A percentile compares a stretch with the other conserved stretches of the same genome.
Conservation (phyloP, 2,329 filamentous ascomycete genomes). For the Colletotrichum sp. region DNA sequence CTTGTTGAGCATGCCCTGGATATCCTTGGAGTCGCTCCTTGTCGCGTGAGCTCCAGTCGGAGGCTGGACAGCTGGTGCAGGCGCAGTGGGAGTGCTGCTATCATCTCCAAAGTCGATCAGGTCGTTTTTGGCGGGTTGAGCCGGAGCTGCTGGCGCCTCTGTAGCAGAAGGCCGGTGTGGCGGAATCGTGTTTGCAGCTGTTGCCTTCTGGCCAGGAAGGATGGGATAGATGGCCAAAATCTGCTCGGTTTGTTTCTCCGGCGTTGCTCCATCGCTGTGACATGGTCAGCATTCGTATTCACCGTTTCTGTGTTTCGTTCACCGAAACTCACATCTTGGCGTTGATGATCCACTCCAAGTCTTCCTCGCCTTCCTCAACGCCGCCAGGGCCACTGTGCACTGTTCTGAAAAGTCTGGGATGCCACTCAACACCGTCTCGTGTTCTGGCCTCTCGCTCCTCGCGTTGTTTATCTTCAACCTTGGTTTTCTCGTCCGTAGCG, state of each 20-base stretch:
- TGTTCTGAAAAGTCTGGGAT: constrained; percentile 81
- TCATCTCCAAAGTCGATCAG: constrained; percentile 61
- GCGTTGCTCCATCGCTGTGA: constrained; percentile 65
- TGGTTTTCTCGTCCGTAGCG: constrained; percentile 95
- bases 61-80: not conserved
- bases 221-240: constrained; percentile 88
- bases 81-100: not conserved
- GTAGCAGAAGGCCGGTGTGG: constrained; percentile 33
- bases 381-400: constrained; percentile 75
- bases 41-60: not conserved
- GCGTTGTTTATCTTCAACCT: constrained; percentile 90
- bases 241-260: constrained; percentile 77
- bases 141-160: constrained; percentile 22
- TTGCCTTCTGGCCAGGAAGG: constrained; percentile 73
- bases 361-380: constrained; percentile 81
- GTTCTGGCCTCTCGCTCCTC: constrained; percentile 83
- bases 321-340: constrained; percentile 70
- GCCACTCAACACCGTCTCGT: constrained; percentile 85
- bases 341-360: constrained; percentile 94
- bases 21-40: constrained; percentile 34
- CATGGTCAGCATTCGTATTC: constrained; percentile 1
- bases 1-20: constrained; percentile 47
- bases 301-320: not conserved
- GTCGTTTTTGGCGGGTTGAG: constrained; percentile 36
- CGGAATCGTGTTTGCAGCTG: constrained; percentile 61